Conservation (phyloP, 73 alveolate species). For the Symbiodinium natans region DNA sequence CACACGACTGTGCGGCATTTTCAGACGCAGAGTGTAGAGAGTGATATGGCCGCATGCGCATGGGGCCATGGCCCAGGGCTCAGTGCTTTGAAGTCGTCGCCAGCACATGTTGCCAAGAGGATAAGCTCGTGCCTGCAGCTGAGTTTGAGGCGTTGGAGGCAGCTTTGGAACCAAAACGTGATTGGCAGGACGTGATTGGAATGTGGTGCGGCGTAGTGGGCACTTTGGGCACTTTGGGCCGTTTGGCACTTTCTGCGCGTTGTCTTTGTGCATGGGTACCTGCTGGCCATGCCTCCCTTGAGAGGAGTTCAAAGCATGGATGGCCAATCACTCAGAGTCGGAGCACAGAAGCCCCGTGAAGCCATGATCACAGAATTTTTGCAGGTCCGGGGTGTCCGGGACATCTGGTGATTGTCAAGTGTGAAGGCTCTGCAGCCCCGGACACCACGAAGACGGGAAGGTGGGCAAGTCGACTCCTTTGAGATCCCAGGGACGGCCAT, state of each 20-base stretch:
- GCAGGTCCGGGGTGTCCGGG: too few relatives aligned
- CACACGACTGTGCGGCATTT: too few relatives aligned
- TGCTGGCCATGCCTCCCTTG: neutral
- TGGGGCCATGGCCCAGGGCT: neutral
- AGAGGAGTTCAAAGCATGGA: neutral
- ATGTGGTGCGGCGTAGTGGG: neutral
- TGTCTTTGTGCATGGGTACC: too few relatives aligned
- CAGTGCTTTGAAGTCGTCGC: neutral
- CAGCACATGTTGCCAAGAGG: neutral
- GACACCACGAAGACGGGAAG: neutral
- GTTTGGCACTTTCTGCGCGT: neutral
- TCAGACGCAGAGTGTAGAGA: neutral
- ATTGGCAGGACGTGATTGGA: neutral
- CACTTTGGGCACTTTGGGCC: neutral
- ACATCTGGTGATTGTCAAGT: too few relatives aligned
- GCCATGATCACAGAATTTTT: too few relatives aligned
- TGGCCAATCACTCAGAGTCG: neutral
- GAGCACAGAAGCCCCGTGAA: too few relatives aligned
- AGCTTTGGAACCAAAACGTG: neutral
- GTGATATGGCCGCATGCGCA: neutral
- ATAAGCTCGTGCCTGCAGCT: neutral
- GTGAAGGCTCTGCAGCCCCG: neutral
- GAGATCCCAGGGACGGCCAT: neutral
- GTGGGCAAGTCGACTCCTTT: too few relatives aligned
- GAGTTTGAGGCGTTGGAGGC: neutral